Percentiles rank a stretch among this genome's conserved stretches.
These are phyloP conservation scores for Malassezia globosa DNA, from an alignment of 1,284 basidiomycete species.

Conservation along the genomic window DNA sequence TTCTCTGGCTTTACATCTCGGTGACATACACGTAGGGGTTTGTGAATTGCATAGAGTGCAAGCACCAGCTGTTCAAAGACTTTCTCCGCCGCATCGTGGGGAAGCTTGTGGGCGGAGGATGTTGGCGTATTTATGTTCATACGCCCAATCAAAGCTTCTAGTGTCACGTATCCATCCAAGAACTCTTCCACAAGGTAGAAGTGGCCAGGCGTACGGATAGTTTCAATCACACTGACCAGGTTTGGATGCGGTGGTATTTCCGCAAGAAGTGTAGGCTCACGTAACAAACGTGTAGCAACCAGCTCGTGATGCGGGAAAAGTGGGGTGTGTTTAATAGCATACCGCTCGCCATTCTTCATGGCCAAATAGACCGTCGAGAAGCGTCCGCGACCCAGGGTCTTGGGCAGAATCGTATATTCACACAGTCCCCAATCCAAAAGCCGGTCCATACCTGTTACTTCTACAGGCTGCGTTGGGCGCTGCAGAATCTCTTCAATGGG, in stretches of 20 bases:
- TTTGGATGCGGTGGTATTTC: constrained; percentile 54
- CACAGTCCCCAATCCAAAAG: constrained; percentile 40
- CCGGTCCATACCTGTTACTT: constrained; percentile 36
- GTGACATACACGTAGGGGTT: constrained; percentile 52
- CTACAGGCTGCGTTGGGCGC: constrained; percentile 15
- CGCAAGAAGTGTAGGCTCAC: constrained; percentile 53
- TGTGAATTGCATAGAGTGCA: constrained; percentile 52
- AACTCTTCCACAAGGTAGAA: constrained; percentile 55
- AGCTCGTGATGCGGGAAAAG: constrained; percentile 54
- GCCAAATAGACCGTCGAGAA: constrained; percentile 47
- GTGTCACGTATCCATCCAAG: constrained; percentile 50
- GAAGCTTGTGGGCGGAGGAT: constrained; percentile 27
- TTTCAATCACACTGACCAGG: constrained; percentile 52
- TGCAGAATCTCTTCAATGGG: constrained; percentile 1
- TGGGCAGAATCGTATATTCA: constrained; percentile 46
- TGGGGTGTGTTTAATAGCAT: constrained; percentile 54
- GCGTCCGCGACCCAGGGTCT: constrained; percentile 42
- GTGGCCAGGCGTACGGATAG: constrained; percentile 52
- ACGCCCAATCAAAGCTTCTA: constrained; percentile 33
- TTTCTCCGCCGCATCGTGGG: constrained; percentile 38
- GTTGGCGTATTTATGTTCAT: constrained; percentile 4
- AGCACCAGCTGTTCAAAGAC: constrained; percentile 53
- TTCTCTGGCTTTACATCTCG: constrained; percentile 54
- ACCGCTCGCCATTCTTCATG: constrained; percentile 37
- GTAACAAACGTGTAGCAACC: constrained; percentile 52